Evolutionary conservation across 2,329 filamentous ascomycete genomes (phyloP), one percentile per base, ranked within the genome.

Genomic region (Aspergillus sp.): DNA sequence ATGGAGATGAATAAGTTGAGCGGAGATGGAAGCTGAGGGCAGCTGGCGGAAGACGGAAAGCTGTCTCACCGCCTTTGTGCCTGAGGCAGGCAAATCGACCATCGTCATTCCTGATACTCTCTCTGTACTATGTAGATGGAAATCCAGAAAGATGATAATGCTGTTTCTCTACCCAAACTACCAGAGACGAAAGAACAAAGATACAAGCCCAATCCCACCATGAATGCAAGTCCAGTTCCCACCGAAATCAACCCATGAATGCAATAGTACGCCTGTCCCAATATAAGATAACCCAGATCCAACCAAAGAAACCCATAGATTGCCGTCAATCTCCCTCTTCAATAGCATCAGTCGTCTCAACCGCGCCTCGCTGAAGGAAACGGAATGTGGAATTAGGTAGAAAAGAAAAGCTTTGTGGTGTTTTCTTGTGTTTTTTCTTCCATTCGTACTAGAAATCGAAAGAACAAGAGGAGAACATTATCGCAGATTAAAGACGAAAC

Each of bases 391-490:
- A 17, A 49, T 45, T 47, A 42, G 23, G 19, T 16, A 52, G 23
- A 42, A 45, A 46, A 45, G 25, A 29, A 34, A 32, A 38, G 34
- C 50, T 54, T 50, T 61, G 53, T 54, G 58, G 54, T 51, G 52
- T 58, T 61, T 56, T 58, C 56, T 42, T 46, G 45, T 60, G 58
- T 56, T 57, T 57, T 60, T 47, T 58, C 50, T 62, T 58, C 61
- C 60, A 60, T 60, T 64, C 61, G 63, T 65, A 66, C 61, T 66
- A 62, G 62, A 64, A 49, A 63, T 59, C 56, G 50, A 58, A 50
- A 53, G 41, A 49, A 50, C 45, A 54, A 56, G 49, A 56, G 57
- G 34, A 48, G 43, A 54, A 56, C 46, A 53, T 50, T 45, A 50
- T 45, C 47, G 41, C 47, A 50, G 38, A 50, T 50, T 45, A 48